Percentiles rank a stretch among this genome's conserved stretches.
Evolutionary conservation across 2,329 filamentous ascomycete species (phyloP).

Genomic region (Beauveria scarabaeidicola): DNA sequence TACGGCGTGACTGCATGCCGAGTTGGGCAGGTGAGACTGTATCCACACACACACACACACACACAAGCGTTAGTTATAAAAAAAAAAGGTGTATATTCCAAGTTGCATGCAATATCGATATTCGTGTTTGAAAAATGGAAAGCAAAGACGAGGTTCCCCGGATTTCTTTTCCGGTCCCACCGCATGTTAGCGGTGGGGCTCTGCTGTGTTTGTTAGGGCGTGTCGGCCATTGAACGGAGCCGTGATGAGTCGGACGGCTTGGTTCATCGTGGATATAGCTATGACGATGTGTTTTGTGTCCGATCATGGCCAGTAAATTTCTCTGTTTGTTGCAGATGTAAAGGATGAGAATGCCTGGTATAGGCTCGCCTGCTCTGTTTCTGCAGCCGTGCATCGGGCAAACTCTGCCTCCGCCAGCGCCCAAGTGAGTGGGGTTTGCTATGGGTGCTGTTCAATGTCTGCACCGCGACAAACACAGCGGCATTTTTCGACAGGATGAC

Average conservation of each 20-base stretch:
- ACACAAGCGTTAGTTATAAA: background rate
- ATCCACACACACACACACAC: slow-evolving; percentile 10
- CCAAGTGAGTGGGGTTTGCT: background rate
- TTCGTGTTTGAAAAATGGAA: background rate
- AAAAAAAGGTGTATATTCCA: background rate
- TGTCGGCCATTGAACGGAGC: slow-evolving; percentile 3
- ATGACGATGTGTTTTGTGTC: background rate
- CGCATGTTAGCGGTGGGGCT: slow-evolving; percentile 9
- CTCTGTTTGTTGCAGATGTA: background rate
- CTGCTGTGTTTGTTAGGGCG: background rate
- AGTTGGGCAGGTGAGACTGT: background rate
- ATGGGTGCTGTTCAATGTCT: background rate
- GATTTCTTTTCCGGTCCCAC: slow-evolving; percentile 9
- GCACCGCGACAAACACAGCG: background rate
- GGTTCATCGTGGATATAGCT: background rate
- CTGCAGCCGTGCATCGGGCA: slow-evolving; percentile 1
- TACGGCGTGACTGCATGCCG: background rate
- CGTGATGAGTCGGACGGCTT: background rate
- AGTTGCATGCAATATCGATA: background rate
- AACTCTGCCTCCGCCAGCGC: background rate
- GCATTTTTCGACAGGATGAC: background rate
- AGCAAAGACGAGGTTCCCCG: slow-evolving; percentile 8
- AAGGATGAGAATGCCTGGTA: background rate
- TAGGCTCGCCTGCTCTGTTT: background rate
- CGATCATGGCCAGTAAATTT: too few species aligned